Base-by-base conservation (phyloP, 2,329 filamentous ascomycete genomes). In the Colletotrichum truncatum region DNA sequence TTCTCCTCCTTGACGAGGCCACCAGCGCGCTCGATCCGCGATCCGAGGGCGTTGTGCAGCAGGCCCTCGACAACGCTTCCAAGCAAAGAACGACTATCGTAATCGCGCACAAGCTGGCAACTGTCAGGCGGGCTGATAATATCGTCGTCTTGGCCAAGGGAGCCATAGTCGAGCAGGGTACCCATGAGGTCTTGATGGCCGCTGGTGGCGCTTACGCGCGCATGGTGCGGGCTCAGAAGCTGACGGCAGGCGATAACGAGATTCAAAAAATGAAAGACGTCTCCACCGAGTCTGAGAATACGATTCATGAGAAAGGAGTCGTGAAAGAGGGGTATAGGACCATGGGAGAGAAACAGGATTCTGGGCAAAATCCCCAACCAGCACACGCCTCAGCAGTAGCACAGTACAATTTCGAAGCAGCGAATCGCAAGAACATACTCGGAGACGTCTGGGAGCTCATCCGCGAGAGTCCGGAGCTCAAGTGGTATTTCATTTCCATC, bases 1-100 rank as follows among this genome's bases (percentile, higher is more conserved):
- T 91, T 25, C 79, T 91, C 2, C 84, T 91, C n/a, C 77, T 91
- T 1, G 89, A 91, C 68, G 89, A 91, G 75, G 89, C 89, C 1
- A 91, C 89, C 0, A 87, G 84, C 48, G 87, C 88, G 8, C 72
- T 81, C 23, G 78, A 81, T 51, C 73, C 78, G 0, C 75, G 81
- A 11, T 75, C 80, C 4, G 79, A 82, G 54, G 75, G 77, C 1
- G 76, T 85, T 12, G 86, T 89, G 1, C 86, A 88, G 69, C 73
- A 80, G 48, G 86, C 86, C 1, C 79, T 88, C 10, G 81, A 84
- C 57, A 78, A 78, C 14, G 79, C 88, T 2, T 85, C 86, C 0
- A 75, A 80, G 43, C 81, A 82, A 26, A 80, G 88, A 16, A 91
- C 89, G 0, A 91, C 87, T 0, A 87, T 91, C 36, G 82, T 87